A percentile compares a stretch with the other conserved stretches of the same genome.
These are phyloP conservation scores for Trichomonascaceae sp. DNA, from an alignment of 1,139 yeast genomes.

Conservation along the genomic window DNA sequence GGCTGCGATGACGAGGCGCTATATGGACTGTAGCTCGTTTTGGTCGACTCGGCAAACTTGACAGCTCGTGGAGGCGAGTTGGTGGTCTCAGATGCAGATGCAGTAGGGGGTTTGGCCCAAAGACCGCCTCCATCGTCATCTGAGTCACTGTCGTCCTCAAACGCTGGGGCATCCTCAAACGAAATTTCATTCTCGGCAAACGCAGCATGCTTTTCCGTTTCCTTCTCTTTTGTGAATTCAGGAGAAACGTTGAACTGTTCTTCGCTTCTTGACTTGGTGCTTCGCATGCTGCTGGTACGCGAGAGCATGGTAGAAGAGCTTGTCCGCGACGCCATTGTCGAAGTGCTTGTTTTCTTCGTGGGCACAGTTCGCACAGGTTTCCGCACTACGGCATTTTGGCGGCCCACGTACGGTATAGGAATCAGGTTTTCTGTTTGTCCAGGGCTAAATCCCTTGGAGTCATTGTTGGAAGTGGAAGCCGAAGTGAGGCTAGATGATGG, in stretches of 20 bases:
- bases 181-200: slow-evolving; percentile 56
- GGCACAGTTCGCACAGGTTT: slow-evolving; percentile 12
- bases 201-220: neutral
- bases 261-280: neutral
- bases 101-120: slow-evolving; percentile 42
- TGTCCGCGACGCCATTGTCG: neutral
- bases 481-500: slow-evolving; percentile 5
- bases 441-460: slow-evolving; percentile 14
- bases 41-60: neutral
- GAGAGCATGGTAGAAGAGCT: neutral
- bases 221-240: neutral
- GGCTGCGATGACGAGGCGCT: neutral
- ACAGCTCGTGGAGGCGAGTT: neutral
- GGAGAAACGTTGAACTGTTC: no score
- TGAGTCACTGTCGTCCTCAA: slow-evolving; percentile 33
- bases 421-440: slow-evolving; percentile 17
- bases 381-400: slow-evolving; percentile 12
- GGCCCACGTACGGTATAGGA: slow-evolving; percentile 17
- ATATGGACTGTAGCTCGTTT: neutral
- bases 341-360: neutral
- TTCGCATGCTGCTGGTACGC: neutral
- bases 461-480: no score
- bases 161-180: slow-evolving; percentile 59
- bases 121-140: slow-evolving; percentile 40
- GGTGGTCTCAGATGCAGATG: no score